phyloP scores from a whole-genome alignment of 192 early-diverging fungal genomes.

The Backusella macrospora region DNA sequence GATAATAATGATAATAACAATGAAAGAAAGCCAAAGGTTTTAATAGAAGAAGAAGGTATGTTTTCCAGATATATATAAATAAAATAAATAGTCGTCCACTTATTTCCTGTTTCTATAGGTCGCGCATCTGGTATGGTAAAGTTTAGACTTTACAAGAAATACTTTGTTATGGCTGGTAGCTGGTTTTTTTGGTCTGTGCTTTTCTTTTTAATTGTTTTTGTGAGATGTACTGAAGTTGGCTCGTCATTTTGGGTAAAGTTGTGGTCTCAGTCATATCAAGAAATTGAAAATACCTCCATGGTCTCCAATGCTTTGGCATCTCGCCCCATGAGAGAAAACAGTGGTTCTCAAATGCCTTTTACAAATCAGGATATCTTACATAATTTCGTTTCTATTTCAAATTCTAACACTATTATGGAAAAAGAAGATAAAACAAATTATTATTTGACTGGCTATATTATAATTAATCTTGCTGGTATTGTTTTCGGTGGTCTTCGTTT shows the following conservation, averaged over 20 bases:
- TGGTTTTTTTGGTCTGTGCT: constrained; percentile 62
- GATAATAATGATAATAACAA: not conserved
- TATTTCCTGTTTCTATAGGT: constrained; percentile 26
- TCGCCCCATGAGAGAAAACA: not conserved
- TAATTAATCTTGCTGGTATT: constrained; percentile 45
- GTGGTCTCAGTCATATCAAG: constrained; percentile 48
- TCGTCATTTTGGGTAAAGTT: constrained; percentile 68
- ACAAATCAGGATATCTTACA: not conserved
- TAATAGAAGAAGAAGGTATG: constrained; percentile 48
- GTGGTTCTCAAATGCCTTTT: not conserved
- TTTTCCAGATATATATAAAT: not conserved
- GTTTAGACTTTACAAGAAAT: constrained; percentile 73
- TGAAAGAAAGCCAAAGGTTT: constrained; percentile 38
- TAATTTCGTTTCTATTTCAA: constrained; percentile 18
- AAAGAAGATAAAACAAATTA: constrained; percentile 33
- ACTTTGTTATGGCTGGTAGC: constrained; percentile 66
- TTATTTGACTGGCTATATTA: constrained; percentile 62
- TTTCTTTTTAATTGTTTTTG: constrained; percentile 39
- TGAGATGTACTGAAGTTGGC: constrained; percentile 47
- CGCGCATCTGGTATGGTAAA: constrained; percentile 81
- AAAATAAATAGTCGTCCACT: not conserved
- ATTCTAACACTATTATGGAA: not conserved
- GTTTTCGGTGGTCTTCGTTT: constrained; percentile 34
- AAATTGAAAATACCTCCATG: not conserved
- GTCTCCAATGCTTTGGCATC: not conserved